Conservation (phyloP, 352 stramenopile species). For the Bremia lactucae region DNA sequence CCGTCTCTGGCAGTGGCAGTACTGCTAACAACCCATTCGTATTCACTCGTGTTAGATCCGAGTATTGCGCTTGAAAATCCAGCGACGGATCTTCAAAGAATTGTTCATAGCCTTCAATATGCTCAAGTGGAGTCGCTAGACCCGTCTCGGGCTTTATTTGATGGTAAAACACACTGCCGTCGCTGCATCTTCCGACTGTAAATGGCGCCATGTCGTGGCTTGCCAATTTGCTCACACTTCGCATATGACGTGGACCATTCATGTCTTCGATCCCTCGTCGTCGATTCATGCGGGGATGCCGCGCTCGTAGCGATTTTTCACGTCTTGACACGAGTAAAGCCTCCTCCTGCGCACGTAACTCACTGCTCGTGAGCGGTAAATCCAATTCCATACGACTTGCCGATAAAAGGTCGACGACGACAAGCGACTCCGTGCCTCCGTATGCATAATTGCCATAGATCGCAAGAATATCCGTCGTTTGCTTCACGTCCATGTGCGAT, state of each 20-base stretch:
- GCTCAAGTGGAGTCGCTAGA: constrained; percentile 54
- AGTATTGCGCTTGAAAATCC: constrained; percentile 65
- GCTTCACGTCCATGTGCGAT: constrained; percentile 61
- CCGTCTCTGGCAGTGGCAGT: constrained; percentile 35
- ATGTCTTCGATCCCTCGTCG: constrained; percentile 38
- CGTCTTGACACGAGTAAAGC: constrained; percentile 23
- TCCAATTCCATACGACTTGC: constrained; percentile 59
- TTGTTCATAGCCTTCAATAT: constrained; percentile 70
- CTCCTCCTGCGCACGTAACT: constrained; percentile 38
- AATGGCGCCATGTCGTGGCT: constrained; percentile 49
- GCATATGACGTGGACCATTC: constrained; percentile 49
- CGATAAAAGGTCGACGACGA: constrained; percentile 49
- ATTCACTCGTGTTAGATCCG: constrained; percentile 65
- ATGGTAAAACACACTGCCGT: constrained; percentile 77
- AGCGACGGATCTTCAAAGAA: constrained; percentile 75
- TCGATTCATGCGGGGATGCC: constrained; percentile 28
- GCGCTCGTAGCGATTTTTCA: constrained; percentile 25
- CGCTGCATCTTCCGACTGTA: constrained; percentile 73
- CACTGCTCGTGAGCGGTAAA: constrained; percentile 50
- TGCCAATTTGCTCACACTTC: constrained; percentile 57
- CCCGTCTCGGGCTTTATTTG: constrained; percentile 35
- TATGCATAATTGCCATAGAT: constrained; percentile 72
- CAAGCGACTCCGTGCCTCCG: constrained; percentile 52
- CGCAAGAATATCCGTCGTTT: constrained; percentile 49
- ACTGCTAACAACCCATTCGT: constrained; percentile 55